Percentiles rank a stretch among this genome's conserved stretches.
These are phyloP conservation scores for Hypoxylon subgilvum DNA, from an alignment of 495 filamentous ascomycete genomes.

Conservation along the genomic window DNA sequence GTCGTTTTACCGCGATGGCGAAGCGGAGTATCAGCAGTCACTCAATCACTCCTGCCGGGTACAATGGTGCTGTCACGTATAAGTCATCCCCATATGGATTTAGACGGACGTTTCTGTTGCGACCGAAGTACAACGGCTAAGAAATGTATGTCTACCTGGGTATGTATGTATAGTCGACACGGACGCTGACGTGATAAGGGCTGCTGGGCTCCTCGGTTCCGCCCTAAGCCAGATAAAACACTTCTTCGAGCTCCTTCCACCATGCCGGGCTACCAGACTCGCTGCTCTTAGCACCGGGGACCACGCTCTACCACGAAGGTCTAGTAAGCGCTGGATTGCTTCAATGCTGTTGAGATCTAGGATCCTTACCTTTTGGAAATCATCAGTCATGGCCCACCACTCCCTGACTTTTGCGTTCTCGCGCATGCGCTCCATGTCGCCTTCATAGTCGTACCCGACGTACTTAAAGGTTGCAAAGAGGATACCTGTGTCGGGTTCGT, in stretches of 20 bases:
- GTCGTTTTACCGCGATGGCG: background rate
- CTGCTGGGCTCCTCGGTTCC: too few species aligned
- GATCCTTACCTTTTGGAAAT: slow-evolving; percentile 61
- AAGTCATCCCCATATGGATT: too few species aligned
- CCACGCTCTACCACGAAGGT: slow-evolving; percentile 47
- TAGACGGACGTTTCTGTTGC: too few species aligned
- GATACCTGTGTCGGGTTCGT: slow-evolving; percentile 64
- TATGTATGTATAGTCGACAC: too few species aligned
- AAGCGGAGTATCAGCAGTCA: too few species aligned
- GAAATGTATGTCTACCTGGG: too few species aligned
- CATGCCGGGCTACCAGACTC: slow-evolving; percentile 66
- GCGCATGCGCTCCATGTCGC: slow-evolving; percentile 74
- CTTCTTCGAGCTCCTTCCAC: slow-evolving; percentile 76
- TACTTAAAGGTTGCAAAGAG: slow-evolving; percentile 80
- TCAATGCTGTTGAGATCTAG: background rate
- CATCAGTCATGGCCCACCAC: slow-evolving; percentile 82
- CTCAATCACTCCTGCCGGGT: too few species aligned
- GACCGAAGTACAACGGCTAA: too few species aligned
- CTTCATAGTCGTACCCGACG: slow-evolving; percentile 68
- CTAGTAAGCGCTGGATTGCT: background rate
- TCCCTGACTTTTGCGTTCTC: slow-evolving; percentile 72
- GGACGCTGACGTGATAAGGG: background rate
- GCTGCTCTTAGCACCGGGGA: slow-evolving; percentile 67
- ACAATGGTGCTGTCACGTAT: too few species aligned
- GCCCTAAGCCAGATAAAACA: slow-evolving; percentile 61